These are phyloP conservation scores for Pseudonectria buxi DNA, from an alignment of 2,329 filamentous ascomycete species.

Conservation along the genomic window DNA sequence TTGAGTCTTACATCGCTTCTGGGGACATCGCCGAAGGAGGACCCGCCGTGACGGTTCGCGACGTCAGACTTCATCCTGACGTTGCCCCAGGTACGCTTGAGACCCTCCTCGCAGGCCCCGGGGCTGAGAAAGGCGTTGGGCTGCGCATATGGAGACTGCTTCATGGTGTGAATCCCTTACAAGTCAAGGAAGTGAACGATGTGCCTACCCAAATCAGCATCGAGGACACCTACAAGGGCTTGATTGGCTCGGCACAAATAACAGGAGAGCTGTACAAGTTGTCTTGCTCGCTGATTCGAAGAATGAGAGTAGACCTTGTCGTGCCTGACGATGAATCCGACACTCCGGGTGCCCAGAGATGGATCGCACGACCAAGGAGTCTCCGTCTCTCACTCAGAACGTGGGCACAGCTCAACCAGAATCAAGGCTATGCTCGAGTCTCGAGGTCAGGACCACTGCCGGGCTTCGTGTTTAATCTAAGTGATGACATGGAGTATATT, in stretches of 20 bases:
- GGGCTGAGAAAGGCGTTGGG: slow-evolving; percentile 65
- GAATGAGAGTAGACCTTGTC: slow-evolving; percentile 73
- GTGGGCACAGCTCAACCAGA: slow-evolving; percentile 30
- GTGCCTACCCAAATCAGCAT: slow-evolving; percentile 87
- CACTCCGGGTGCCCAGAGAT: slow-evolving; percentile 35
- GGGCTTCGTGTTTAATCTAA: slow-evolving; percentile 62
- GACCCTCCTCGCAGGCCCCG: slow-evolving; percentile 61
- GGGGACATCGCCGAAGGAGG: slow-evolving; percentile 27
- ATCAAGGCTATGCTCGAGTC: slow-evolving; percentile 56
- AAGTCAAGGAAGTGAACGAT: slow-evolving; percentile 64
- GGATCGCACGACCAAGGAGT: slow-evolving; percentile 77
- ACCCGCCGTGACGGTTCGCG: slow-evolving; percentile 51
- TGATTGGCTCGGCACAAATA: slow-evolving; percentile 60
- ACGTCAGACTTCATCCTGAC: slow-evolving; percentile 55
- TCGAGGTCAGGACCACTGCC: slow-evolving; percentile 73
- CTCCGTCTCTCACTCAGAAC: slow-evolving; percentile 74
- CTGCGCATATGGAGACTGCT: slow-evolving; percentile 68
- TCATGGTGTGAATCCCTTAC: slow-evolving; percentile 69
- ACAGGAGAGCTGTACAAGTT: slow-evolving; percentile 62
- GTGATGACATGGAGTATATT: slow-evolving; percentile 49
- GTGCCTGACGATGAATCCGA: slow-evolving; percentile 38
- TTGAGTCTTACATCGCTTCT: slow-evolving; percentile 49
- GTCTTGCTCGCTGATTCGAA: slow-evolving; percentile 61
- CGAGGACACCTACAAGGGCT: slow-evolving; percentile 78
- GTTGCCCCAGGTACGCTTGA: slow-evolving; percentile 63